phyloP scores from a whole-genome alignment of 345 rosid genomes.

The Salix viminalis region DNA sequence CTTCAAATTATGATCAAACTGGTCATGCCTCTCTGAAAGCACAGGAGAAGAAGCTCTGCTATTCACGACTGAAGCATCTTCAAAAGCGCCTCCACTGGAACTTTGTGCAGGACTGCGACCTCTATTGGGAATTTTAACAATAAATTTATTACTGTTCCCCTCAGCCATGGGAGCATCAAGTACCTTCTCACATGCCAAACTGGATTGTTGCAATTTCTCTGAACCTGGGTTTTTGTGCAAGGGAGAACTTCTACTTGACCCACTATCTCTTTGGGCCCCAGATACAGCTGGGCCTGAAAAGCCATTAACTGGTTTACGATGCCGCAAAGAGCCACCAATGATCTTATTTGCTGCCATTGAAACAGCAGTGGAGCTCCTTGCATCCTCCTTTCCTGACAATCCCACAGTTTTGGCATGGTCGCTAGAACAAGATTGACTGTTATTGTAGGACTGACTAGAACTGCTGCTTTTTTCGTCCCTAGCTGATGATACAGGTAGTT shows the following conservation, averaged over 20 bases:
- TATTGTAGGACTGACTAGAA: constrained; percentile 80
- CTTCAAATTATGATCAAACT: constrained; percentile 17
- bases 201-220: constrained; percentile 54
- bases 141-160: constrained; percentile 56
- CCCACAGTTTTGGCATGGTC: constrained; percentile 60
- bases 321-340: constrained; percentile 46
- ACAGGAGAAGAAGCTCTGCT: constrained; percentile 65
- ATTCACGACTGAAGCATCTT: constrained; percentile 47
- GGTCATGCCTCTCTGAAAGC: constrained; percentile 52
- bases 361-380: constrained; percentile 56
- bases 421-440: constrained; percentile 65
- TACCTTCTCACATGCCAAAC: constrained; percentile 46
- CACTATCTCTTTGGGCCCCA: constrained; percentile 47
- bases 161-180: constrained; percentile 46
- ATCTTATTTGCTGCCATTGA: constrained; percentile 40
- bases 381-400: constrained; percentile 55
- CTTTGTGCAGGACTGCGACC: constrained; percentile 72
- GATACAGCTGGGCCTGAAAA: constrained; percentile 34
- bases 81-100: constrained; percentile 63
- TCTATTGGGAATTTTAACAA: constrained; percentile 68
- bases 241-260: constrained; percentile 42
- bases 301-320: constrained; percentile 55
- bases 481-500: constrained; percentile 36
- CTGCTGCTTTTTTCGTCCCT: constrained; percentile 79
- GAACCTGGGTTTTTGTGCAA: constrained; percentile 42